Base-by-base conservation (phyloP, 2,329 filamentous ascomycete species). In the Penicillium sp. region DNA sequence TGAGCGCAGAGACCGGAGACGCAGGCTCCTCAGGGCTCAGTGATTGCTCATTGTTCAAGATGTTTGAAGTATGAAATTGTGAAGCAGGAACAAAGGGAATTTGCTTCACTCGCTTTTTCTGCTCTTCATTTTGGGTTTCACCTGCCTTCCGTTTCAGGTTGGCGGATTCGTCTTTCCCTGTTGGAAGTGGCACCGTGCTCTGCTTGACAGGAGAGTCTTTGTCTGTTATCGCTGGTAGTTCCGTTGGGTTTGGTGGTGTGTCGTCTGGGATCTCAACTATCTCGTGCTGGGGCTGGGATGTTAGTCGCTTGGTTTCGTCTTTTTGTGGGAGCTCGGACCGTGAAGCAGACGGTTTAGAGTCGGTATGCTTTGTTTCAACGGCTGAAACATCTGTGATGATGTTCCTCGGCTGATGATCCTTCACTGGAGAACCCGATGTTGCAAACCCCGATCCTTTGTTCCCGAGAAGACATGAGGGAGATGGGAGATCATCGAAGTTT, bases 401-500 rank as follows among this genome's bases (percentile, higher is more conserved):
- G 7, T 36, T 40, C 19, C 54, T 56, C 26, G 17, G 22, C 12
- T 56, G 53, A 12, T 42, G 43, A 10, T 49, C 11, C 4, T 26
- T 16, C 7, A 25, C 31, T 22, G 44, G 17, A 28, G 46, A 19
- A 8, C 4, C 26, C 0, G 31, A 37, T 10, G 26, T 22, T 22
- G 11, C 25, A 9, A 48, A 2, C 4, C 17, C 19, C 4, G 44
- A 10, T 12, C 2, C 11, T 5, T 10, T 17, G 17, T 40, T 46
- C 3, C 51, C 57, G 9, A 64, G 56, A 16, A 75, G 35, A 12
- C 56, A 49, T 25, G 71, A 71, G 26, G 72, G 69, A 7, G 74
- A 73, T 26, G 75, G 74, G 26, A 79, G 60, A 50, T 77, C 71
- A 10, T 70, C 69, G 37, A 74, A 62, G 37, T 55, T 62, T 33